Base-by-base conservation (phyloP, 2,329 filamentous ascomycete species). In the Trichoderma sp. region DNA sequence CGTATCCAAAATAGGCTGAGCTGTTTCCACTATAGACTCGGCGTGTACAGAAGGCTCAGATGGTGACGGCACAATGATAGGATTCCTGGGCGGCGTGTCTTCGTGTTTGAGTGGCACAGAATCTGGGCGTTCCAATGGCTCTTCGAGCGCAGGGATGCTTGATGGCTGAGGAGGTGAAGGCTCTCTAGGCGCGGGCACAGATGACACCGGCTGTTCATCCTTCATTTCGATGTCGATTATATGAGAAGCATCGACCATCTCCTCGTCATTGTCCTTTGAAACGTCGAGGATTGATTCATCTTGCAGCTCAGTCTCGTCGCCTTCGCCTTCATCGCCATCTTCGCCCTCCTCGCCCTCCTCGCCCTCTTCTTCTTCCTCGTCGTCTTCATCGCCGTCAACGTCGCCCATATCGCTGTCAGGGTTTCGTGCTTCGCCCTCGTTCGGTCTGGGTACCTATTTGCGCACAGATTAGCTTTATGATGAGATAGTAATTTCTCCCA, bases 341-440 rank as follows among this genome's bases (percentile, higher is more conserved):
- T 84, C 83, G 3, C 79, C 83, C 4, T 81, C 82, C 3, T 83
- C 84, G 3, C 81, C 82, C 2, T 81, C 84, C 2, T 80, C 79
- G 74, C 78, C 77, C n/a, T 79, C 82, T 19, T 84, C 78, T 3
- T 35, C 61, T 9, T 68, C 83, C 2, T 83, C 83, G 9, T 80
- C 79, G 75, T 79, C 77, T 25, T 79, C 82, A n/a, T 84, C 78
- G 3, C 81, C 79, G 34, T 82, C 80, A 27, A 80, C 82, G 50
- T 89, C 88, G 1, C 80, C 82, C 80, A 86, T 85, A 68, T 86
- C 84, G 71, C 80, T 83, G 69, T 86, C 85, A 15, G 81, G 80
- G 56, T 81, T 81, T n/a, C 78, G 77, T 15, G 76, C 77, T 29
- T 81, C 81, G 15, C 81, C 81, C 42, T 81, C 69, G 83, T 81